Base-by-base conservation (phyloP, 2,329 filamentous ascomycete genomes). In the Sclerotinia minor region DNA sequence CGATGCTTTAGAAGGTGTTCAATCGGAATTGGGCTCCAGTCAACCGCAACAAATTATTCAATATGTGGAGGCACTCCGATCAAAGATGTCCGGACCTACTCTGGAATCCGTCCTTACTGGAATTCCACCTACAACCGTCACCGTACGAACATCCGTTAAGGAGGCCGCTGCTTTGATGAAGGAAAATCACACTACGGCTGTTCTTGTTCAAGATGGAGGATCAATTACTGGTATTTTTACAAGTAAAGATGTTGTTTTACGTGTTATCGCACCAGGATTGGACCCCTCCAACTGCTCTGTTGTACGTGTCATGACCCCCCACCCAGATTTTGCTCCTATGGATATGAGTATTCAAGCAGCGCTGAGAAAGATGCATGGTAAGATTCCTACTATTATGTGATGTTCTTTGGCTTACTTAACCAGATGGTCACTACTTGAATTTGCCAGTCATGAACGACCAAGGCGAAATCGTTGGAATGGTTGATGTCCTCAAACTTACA, bases 341-440 rank as follows among this genome's bases (percentile, higher is more conserved):
- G 94, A 98, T 79, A 98, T 99, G 95, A 98, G 89, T 79, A 98
- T 99, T 77, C 95, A 99, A 81, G 92, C 94, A 73, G 95, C 95
- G 76, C 87, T 99, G 66, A 90, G 95, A 75, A 99, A 99, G 85
- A 99, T 99, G 95, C 95, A 99, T 79, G 94, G 92, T 95, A 81
- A 81, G 91, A 52, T n/a, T 26, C 24, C 7, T 13, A 61, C 19
- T 32, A 13, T 68, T n/a, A 67, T 19, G 45, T 26, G 19, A 54
- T 38, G 8, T 35, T 29, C 55, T n/a, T 65, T 58, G 67, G 61
- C 77, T 71, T 74, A 72, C 61, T 55, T 32, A 38, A 60, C 52
- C 72, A 96, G 94, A 99, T 82, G 95, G 95, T 19, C 95, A 99
- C 80, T 99, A 99, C 79, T 87, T 99, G 67, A 99, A 99, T 79